phyloP scores from a whole-genome alignment of 2,329 filamentous ascomycete species.

The Hypoxylon sp. region DNA sequence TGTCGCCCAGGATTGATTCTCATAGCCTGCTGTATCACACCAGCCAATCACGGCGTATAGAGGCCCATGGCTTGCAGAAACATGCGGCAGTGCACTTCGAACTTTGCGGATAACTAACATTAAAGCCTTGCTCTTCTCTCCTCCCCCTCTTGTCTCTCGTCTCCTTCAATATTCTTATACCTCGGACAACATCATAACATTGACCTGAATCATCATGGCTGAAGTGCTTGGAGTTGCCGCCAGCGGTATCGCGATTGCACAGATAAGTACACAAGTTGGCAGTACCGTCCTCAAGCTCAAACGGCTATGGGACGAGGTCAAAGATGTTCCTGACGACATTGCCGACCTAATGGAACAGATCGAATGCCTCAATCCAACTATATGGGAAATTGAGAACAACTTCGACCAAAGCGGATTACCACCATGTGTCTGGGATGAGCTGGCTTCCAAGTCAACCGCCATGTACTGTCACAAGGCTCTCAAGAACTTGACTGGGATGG shows the following conservation, averaged over 20 bases:
- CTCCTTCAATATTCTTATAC: too few species aligned
- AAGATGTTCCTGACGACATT: conserved; percentile 50
- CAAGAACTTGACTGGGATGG: conserved; percentile 35
- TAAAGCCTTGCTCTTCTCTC: conserved; percentile 3
- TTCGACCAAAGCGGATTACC: conserved; percentile 29
- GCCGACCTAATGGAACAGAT: conserved; percentile 49
- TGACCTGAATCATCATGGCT: conserved; percentile 40
- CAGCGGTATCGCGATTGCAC: conserved; percentile 48
- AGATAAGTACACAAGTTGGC: conserved; percentile 47
- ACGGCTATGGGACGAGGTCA: conserved; percentile 48
- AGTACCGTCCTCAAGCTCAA: conserved; percentile 48
- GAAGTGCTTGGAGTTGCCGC: conserved; percentile 48
- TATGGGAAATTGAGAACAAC: conserved; percentile 45
- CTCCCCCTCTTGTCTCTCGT: neutral
- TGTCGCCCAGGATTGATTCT: neutral
- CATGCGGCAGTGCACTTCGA: conserved; percentile 3
- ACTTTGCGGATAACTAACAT: neutral
- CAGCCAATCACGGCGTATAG: neutral
- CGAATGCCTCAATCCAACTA: conserved; percentile 47
- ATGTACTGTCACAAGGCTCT: conserved; percentile 48
- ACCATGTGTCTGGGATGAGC: conserved; percentile 34
- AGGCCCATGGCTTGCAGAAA: neutral
- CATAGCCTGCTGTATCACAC: too few species aligned
- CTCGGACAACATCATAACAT: neutral
- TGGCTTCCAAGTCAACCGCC: conserved; percentile 32